Evolutionary conservation across 768 basidiomycete species (phyloP), one percentile per base, ranked within the genome.

Genomic region (Agaricus blazei): DNA sequence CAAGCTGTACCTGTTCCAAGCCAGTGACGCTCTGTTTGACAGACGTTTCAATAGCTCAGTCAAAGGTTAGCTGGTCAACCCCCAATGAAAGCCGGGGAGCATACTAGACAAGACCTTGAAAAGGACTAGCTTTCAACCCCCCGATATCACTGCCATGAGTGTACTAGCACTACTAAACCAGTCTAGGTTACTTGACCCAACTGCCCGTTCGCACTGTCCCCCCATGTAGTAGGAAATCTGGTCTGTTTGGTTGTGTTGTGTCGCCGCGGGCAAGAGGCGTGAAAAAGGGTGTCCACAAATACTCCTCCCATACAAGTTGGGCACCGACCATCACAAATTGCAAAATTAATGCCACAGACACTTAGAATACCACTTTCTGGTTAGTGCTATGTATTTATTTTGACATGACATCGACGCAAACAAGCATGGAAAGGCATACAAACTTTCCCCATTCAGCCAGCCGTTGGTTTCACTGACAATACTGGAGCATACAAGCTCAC

Each of bases 1-100:
- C 31, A 31, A 68, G 62, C 64, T 57, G 19, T 58, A 58, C 62
- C 63, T 56, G 64, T 67, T 59, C 70, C 68, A 68, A 69, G 67
- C 63, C 59, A 70, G 68, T 69, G n/a, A 48, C 62, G 63, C 26
- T 57, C 68, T 65, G 68, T 56, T 59, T 63, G 67, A 65, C 67
- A 69, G 67, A 62, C 52, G 46, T 70, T 31, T 31, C 70, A 56
- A 68, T 68, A 58, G 64, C 65, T 70, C 63, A 67, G 68, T 68
- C 67, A 62, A 68, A 59, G 62, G 62, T 53, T 58, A 68, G 66
- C 67, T 65, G 67, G 70, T 61, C 68, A 51, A 67, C 65, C 67
- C 65, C 36, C 56, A 55, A 46, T 52, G 46, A 52, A 59, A 23
- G 47, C 50, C 46, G 34, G 55, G 61, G 51, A 59, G 55, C 63